phyloP scores from a whole-genome alignment of 306 rosid species.

The Fagus sylvatica region DNA sequence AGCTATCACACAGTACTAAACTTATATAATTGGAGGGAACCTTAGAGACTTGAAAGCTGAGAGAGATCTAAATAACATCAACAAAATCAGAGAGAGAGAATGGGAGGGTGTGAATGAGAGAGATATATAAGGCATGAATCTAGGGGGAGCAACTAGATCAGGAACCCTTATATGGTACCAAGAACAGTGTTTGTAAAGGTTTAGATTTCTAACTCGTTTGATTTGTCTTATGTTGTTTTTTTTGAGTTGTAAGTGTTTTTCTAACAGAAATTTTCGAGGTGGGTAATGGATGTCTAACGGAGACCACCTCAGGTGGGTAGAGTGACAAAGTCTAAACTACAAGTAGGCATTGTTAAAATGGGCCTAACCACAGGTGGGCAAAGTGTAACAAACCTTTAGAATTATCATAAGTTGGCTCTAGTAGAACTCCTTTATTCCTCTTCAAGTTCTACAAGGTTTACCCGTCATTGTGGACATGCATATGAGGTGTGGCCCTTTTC shows the following conservation, averaged over 20 bases:
- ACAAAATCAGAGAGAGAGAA: slow-evolving; percentile 36
- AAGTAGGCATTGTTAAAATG: too few species aligned
- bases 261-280: too few species aligned
- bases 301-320: too few species aligned
- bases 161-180: too few species aligned
- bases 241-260: too few species aligned
- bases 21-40: slow-evolving; percentile 15
- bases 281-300: too few species aligned
- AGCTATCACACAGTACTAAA: slow-evolving; percentile 48
- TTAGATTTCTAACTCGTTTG: too few species aligned
- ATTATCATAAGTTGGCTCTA: background rate
- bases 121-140: slow-evolving; percentile 57
- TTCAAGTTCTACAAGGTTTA: background rate
- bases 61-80: slow-evolving; percentile 75
- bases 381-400: too few species aligned
- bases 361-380: too few species aligned
- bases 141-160: slow-evolving; percentile 27
- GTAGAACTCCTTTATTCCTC: background rate
- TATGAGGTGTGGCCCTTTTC: background rate
- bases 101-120: background rate
- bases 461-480: background rate
- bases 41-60: background rate
- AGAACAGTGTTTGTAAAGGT: too few species aligned
- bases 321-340: too few species aligned
- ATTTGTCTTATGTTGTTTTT: too few species aligned